A percentile compares a stretch with the other conserved stretches of the same genome.
These are phyloP conservation scores for Apiosordaria backusii DNA, from an alignment of 495 filamentous ascomycete species.

Conservation along the genomic window DNA sequence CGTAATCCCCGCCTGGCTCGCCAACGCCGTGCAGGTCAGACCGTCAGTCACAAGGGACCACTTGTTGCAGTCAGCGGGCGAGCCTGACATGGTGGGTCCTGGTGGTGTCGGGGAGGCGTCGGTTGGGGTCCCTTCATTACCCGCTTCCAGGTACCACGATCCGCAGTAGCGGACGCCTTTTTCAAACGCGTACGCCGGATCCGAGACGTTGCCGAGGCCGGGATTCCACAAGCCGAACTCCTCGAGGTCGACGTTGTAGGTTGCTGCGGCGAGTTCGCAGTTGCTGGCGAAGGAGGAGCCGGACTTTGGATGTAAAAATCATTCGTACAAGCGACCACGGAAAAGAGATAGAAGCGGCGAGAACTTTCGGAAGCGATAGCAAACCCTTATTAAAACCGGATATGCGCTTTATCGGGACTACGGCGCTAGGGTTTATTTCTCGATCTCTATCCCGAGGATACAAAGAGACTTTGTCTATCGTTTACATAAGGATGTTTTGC, in stretches of 20 bases:
- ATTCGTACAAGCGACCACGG: conserved; percentile 5
- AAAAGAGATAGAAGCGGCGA: conserved; percentile 15
- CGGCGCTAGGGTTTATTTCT: conserved; percentile 14
- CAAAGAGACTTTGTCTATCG: conserved; percentile 14
- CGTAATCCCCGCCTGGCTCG: conserved; percentile 14
- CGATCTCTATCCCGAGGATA: conserved; percentile 14
- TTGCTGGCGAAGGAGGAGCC: no score
- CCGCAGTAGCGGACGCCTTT: not conserved
- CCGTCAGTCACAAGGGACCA: conserved; percentile 16
- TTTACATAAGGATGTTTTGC: conserved; percentile 11
- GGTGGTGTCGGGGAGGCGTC: no score
- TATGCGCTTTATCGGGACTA: conserved; percentile 8
- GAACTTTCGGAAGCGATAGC: conserved; percentile 14
- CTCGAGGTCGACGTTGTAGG: not conserved
- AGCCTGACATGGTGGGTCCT: conserved; percentile 20
- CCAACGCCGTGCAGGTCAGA: conserved; percentile 8
- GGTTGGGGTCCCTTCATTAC: not conserved
- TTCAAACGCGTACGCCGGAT: not conserved
- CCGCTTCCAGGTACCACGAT: not conserved
- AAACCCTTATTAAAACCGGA: conserved; percentile 13
- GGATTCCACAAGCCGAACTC: not conserved
- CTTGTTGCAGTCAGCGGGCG: conserved; percentile 23
- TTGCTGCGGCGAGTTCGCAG: not conserved
- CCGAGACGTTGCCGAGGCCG: not conserved
- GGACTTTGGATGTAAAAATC: conserved; percentile 1